A percentile compares a stretch with the other conserved stretches of the same genome.
Evolutionary conservation across 2,329 filamentous ascomycete genomes (phyloP).

Genomic region (Aureobasidium uvarum): DNA sequence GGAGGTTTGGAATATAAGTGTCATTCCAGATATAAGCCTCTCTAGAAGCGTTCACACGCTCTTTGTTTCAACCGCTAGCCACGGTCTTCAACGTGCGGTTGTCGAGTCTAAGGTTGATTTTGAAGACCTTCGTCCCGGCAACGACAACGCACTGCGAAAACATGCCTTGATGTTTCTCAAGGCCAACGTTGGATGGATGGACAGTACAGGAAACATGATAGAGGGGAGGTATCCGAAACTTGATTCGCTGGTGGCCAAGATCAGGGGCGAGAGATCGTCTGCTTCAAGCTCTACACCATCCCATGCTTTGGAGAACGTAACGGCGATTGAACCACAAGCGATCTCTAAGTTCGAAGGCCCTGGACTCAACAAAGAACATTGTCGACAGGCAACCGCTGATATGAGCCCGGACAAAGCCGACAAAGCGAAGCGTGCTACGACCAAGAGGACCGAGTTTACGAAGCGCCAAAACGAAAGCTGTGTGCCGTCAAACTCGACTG

Average conservation of each 20-base stretch:
- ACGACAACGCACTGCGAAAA: background rate
- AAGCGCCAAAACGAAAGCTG: background rate
- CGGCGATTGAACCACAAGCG: background rate
- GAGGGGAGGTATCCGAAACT: background rate
- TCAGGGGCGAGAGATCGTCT: background rate
- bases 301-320: background rate
- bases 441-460: background rate
- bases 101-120: background rate
- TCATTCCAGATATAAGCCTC: background rate
- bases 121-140: background rate
- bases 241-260: background rate
- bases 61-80: background rate
- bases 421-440: background rate
- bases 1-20: background rate
- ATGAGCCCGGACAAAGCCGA: background rate
- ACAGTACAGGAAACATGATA: background rate
- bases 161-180: background rate
- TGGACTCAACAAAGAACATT: background rate
- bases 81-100: background rate
- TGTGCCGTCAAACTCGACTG: background rate
- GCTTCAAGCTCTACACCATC: background rate
- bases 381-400: background rate
- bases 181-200: background rate
- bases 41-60: background rate
- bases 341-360: background rate